Conservation (phyloP, 2,329 filamentous ascomycete genomes). For the Neonectria punicea region DNA sequence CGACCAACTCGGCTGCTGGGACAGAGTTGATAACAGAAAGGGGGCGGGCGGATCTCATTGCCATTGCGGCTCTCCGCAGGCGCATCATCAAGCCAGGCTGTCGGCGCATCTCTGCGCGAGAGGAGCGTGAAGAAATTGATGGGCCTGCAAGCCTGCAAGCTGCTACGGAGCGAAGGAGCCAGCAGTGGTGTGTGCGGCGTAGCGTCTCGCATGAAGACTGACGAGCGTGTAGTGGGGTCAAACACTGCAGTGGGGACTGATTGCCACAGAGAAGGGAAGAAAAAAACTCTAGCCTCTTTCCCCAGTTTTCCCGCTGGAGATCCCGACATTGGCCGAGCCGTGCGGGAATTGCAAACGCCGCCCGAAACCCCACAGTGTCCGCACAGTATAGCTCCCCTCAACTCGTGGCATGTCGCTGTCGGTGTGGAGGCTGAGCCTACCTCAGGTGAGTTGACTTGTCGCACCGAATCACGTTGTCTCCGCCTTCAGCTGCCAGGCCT, state of each 20-base stretch:
- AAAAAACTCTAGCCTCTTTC: not conserved
- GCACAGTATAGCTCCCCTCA: conserved; percentile 20
- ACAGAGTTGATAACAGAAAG: conserved; percentile 10
- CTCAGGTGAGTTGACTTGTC: conserved; percentile 39
- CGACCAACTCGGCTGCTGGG: conserved; percentile 1
- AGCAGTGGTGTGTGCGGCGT: conserved; percentile 8
- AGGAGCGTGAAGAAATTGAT: conserved; percentile 1
- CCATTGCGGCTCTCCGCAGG: conserved; percentile 2
- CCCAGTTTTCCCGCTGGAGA: conserved; percentile 28
- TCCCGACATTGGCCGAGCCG: conserved; percentile 43
- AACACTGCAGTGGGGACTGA: conserved; percentile 3
- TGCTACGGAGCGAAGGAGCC: conserved; percentile 2
- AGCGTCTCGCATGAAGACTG: conserved; percentile 18
- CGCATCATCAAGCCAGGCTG: not conserved
- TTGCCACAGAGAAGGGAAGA: conserved; percentile 14
- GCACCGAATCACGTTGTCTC: conserved; percentile 36
- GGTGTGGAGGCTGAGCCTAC: conserved; percentile 35
- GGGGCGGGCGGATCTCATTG: conserved; percentile 6
- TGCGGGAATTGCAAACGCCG: conserved; percentile 23
- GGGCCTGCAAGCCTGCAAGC: conserved; percentile 1
- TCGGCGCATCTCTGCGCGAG: conserved; percentile 9
- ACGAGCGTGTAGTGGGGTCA: conserved; percentile 17
- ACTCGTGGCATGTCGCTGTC: conserved; percentile 22
- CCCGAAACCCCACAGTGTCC: conserved; percentile 5
- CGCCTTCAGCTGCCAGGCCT: conserved; percentile 22